phyloP scores from a whole-genome alignment of 768 basidiomycete species.

The Leccinum incarnatum region DNA sequence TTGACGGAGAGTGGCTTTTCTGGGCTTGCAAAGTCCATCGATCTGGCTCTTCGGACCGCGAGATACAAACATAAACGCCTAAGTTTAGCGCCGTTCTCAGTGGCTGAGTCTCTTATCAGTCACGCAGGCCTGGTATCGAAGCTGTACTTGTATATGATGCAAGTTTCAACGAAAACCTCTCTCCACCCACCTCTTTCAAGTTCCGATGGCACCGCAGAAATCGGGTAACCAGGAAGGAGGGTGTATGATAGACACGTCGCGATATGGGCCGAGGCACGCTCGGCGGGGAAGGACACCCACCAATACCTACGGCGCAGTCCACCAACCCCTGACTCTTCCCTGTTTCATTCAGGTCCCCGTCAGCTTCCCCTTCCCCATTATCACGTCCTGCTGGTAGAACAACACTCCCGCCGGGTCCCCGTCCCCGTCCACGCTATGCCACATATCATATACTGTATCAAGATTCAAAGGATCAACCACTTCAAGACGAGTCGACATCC shows the following conservation, averaged over 20 bases:
- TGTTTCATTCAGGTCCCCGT: background rate
- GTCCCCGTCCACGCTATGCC: constrained; percentile 1
- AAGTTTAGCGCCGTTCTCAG: no score
- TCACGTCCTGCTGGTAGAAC: background rate
- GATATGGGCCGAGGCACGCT: background rate
- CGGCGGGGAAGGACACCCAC: constrained; percentile 10
- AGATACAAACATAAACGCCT: background rate
- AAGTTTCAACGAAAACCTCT: background rate
- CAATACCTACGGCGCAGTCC: constrained; percentile 2
- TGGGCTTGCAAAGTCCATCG: no score
- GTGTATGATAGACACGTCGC: background rate
- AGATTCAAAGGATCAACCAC: background rate
- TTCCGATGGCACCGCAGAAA: constrained; percentile 9
- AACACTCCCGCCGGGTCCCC: background rate
- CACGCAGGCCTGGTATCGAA: background rate
- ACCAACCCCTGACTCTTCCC: background rate
- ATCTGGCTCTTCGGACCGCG: background rate
- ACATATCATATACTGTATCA: constrained; percentile 9
- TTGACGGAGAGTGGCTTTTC: no score
- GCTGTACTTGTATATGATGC: background rate
- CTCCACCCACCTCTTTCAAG: background rate
- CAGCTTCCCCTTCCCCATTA: background rate
- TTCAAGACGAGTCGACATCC: constrained; percentile 1
- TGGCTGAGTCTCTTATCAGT: background rate
- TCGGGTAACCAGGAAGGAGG: background rate